Evolutionary conservation across 2,329 filamentous ascomycete species (phyloP), one percentile per base, ranked within the genome.

Genomic region (Trichoderma sp.): DNA sequence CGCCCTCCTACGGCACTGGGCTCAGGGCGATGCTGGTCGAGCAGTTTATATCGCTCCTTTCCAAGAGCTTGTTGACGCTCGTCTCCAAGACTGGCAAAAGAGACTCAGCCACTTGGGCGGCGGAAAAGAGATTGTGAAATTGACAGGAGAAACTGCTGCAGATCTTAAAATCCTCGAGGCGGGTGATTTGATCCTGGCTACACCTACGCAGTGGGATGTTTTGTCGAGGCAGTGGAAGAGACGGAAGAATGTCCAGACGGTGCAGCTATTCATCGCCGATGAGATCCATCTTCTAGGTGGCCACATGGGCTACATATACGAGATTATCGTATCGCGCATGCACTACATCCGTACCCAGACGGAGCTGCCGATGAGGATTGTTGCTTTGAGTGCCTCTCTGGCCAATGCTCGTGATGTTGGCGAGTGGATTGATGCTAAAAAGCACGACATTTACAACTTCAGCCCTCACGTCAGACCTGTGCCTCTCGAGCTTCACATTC

Each of bases 371-470:
- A 89, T 98, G 86, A 92, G 97, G 69, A 96, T 98, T 64, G 86
- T 99, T 72, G 97, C 95, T 2, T 86, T 99, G 76, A 95, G 95
- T 82, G 97, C 98, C 33, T 97, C 97, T 29, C 88, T 99, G 27
- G 93, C 97, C 6, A 98, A 98, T 82, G 95, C 96, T 67, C 91
- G 95, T 76, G 97, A 99, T 81, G 91, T 99, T 80, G 96, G 96
- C 69, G 97, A 98, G 85, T 99, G 97, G 97, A 95, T 99, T 79
- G 97, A 97, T 79, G 97, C 96, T 8, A 97, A 92, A 84, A 98
- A 98, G 87, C 97, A 99, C 83, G 97, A 97, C 66, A 98, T 98
- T 78, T 99, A 96, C 89, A 99, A 99, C 86, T 99, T 99, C 87
- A 98, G 95, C 80, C 97, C 97, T 2, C 93, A 96, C 81, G 92